A percentile compares a stretch with the other conserved stretches of the same genome.
phyloP scores from a whole-genome alignment of 2,329 filamentous ascomycete genomes.

The Chaetomiaceae sp. region DNA sequence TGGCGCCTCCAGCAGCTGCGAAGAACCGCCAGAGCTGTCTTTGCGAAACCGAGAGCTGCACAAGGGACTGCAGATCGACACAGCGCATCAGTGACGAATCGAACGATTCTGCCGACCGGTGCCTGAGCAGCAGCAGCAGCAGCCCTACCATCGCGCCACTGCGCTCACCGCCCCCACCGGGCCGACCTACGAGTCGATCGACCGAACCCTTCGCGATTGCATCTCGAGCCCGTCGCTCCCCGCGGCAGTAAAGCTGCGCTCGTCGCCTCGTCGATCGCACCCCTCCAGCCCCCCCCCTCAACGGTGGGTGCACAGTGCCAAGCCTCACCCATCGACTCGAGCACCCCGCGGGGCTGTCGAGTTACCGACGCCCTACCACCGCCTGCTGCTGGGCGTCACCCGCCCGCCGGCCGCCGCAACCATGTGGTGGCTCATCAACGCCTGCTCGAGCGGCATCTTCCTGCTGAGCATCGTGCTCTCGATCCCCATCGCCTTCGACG shows the following conservation, averaged over 20 bases:
- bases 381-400: slow-evolving; percentile 16
- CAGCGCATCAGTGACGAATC: slow-evolving; percentile 11
- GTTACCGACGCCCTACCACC: background rate
- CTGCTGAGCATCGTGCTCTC: slow-evolving; percentile 89
- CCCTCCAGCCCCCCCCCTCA: background rate
- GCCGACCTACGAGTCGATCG: too few species aligned
- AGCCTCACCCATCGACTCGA: slow-evolving; percentile 4
- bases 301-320: slow-evolving; percentile 13
- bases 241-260: background rate
- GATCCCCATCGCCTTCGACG: slow-evolving; percentile 95
- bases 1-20: too few species aligned
- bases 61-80: slow-evolving; percentile 8
- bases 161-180: slow-evolving; percentile 3
- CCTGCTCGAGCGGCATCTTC: slow-evolving; percentile 75
- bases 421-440: slow-evolving; percentile 79
- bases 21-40: too few species aligned
- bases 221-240: too few species aligned
- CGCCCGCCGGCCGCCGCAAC: slow-evolving; percentile 15
- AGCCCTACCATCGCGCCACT: slow-evolving; percentile 5
- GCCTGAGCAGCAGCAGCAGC: slow-evolving; percentile 2
- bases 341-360: background rate
- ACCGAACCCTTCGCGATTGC: too few species aligned
- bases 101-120: slow-evolving; percentile 2
- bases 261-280: background rate
- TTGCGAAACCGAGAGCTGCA: background rate